Evolutionary conservation across 108 stramenopile genomes (phyloP).

Genomic region (Pseudonitzschia pungens): DNA sequence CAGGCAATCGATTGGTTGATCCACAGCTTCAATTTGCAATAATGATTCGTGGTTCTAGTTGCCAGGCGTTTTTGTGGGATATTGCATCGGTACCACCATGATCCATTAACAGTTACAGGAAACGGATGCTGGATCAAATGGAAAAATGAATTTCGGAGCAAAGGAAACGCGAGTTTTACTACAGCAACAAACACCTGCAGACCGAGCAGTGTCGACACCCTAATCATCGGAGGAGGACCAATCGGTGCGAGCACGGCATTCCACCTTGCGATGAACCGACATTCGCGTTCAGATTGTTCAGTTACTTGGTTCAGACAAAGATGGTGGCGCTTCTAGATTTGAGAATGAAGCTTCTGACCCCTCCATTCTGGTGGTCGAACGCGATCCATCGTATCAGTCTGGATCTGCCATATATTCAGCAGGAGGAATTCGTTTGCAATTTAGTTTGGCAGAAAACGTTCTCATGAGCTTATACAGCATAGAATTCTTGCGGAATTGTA

Average conservation of each 20-base stretch:
- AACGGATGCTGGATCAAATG: too few species aligned
- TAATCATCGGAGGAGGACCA: slow-evolving; percentile 68
- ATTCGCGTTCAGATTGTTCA: background rate
- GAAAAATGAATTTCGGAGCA: too few species aligned
- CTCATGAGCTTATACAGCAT: slow-evolving; percentile 62
- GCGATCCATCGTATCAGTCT: slow-evolving; percentile 59
- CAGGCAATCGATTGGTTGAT: too few species aligned
- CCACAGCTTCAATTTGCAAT: too few species aligned
- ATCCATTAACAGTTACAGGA: too few species aligned
- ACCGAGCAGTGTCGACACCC: slow-evolving; percentile 33
- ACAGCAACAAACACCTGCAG: too few species aligned
- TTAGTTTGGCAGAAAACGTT: slow-evolving; percentile 63
- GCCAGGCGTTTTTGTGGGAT: too few species aligned
- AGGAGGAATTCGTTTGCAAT: slow-evolving; percentile 76
- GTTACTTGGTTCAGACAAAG: background rate
- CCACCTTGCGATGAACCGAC: slow-evolving; percentile 44
- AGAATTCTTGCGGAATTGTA: slow-evolving; percentile 57
- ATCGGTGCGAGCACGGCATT: slow-evolving; percentile 68
- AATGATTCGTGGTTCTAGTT: too few species aligned
- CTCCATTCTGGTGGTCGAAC: slow-evolving; percentile 58
- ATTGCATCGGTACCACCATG: too few species aligned
- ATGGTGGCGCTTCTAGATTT: background rate
- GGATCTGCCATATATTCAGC: slow-evolving; percentile 60
- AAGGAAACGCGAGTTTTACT: too few species aligned
- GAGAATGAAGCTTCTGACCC: background rate